Percentiles rank a stretch among this genome's conserved stretches.
Evolutionary conservation across 2,329 filamentous ascomycete species (phyloP).

Genomic region (Arthrocladium fulminans): DNA sequence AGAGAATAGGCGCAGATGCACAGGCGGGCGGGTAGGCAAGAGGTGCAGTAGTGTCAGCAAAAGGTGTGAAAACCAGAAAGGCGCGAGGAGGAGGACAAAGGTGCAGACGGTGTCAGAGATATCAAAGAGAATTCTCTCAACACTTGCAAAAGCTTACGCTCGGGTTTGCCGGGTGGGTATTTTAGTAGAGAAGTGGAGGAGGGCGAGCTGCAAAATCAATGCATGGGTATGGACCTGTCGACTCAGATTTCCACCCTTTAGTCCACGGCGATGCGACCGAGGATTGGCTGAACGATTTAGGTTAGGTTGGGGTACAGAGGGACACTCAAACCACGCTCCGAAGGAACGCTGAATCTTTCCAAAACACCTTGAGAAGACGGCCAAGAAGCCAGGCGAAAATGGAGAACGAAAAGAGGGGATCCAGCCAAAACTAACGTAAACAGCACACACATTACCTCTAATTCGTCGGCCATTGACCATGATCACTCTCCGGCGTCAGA

Average conservation of each 20-base stretch:
- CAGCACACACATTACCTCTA: constrained; percentile 4
- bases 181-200: constrained; percentile 9
- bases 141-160: constrained; percentile 6
- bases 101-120: constrained; percentile 4
- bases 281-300: constrained; percentile 7
- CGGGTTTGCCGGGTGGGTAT: constrained; percentile 4
- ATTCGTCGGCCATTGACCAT: constrained; percentile 6
- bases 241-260: constrained; percentile 4
- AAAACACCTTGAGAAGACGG: background rate
- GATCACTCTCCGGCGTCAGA: background rate
- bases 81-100: constrained; percentile 6
- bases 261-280: background rate
- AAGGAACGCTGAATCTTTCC: background rate
- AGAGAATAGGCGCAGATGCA: constrained; percentile 7
- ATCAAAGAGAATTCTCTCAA: constrained; percentile 9
- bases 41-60: constrained; percentile 10
- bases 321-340: constrained; percentile 7
- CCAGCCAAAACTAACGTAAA: constrained; percentile 10
- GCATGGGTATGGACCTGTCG: constrained; percentile 6
- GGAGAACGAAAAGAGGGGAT: constrained; percentile 10
- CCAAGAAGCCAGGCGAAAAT: constrained; percentile 3
- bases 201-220: background rate
- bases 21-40: constrained; percentile 10
- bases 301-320: constrained; percentile 9
- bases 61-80: constrained; percentile 9